Evolutionary conservation across 2,329 filamentous ascomycete genomes (phyloP).

Genomic region (Aspergillus brunneoviolaceus): DNA sequence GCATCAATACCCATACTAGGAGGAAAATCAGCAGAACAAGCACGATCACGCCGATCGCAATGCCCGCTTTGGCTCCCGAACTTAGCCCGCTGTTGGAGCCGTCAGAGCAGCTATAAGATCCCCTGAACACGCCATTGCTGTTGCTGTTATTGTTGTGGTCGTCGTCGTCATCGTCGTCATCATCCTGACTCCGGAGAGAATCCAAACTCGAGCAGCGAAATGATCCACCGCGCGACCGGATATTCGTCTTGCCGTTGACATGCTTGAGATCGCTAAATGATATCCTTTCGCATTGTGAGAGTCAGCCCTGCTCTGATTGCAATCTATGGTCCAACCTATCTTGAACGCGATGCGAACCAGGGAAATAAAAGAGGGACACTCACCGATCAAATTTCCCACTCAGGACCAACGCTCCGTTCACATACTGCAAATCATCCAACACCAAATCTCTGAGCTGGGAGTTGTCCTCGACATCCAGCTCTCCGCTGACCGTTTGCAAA

Average conservation of each 20-base stretch:
- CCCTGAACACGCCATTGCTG: slow-evolving; percentile 15
- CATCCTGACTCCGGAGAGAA: background rate
- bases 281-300: slow-evolving; percentile 16
- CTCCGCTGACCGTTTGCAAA: slow-evolving; percentile 19
- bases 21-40: slow-evolving; percentile 26
- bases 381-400: slow-evolving; percentile 26
- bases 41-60: slow-evolving; percentile 42
- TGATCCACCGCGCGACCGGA: slow-evolving; percentile 19
- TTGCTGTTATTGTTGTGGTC: background rate
- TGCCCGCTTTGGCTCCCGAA: slow-evolving; percentile 31
- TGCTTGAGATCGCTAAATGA: slow-evolving; percentile 25
- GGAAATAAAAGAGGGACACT: background rate
- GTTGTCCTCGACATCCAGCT: slow-evolving; percentile 25
- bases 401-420: slow-evolving; percentile 25
- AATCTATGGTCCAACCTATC: background rate
- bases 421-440: slow-evolving; percentile 23
- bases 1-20: slow-evolving; percentile 20
- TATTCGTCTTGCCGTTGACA: slow-evolving; percentile 23
- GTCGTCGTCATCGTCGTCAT: background rate
- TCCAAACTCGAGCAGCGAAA: slow-evolving; percentile 26
- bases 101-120: slow-evolving; percentile 23
- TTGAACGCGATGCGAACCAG: no score
- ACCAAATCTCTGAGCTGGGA: slow-evolving; percentile 19
- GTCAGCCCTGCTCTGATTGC: background rate
- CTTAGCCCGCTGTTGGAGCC: slow-evolving; percentile 17